phyloP scores from a whole-genome alignment of 495 filamentous ascomycete species.

The Aspergillus heteromorphus region DNA sequence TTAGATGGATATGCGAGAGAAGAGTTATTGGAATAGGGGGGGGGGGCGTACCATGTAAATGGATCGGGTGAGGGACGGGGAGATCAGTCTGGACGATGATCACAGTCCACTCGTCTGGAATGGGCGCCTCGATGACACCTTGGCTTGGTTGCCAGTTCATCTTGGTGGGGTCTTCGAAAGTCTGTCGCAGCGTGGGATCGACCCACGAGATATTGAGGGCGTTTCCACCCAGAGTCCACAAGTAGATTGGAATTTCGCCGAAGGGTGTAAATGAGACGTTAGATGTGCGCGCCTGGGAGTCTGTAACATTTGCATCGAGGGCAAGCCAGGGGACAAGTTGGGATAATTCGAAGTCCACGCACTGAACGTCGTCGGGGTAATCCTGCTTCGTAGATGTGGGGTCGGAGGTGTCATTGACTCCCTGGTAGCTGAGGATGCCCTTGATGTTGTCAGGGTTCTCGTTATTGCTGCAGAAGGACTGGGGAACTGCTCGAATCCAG shows the following conservation, averaged over 20 bases:
- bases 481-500: constrained; percentile 60
- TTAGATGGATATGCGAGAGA: neutral
- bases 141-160: constrained; percentile 10
- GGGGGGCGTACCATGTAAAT: constrained; percentile 56
- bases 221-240: constrained; percentile 26
- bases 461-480: constrained; percentile 40
- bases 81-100: constrained; percentile 47
- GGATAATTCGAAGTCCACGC: constrained; percentile 28
- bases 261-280: neutral
- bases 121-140: constrained; percentile 42
- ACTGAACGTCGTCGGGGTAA: constrained; percentile 15
- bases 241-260: constrained; percentile 11
- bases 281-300: neutral
- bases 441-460: constrained; percentile 42
- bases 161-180: constrained; percentile 12
- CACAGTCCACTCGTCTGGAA: constrained; percentile 56
- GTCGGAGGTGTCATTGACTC: constrained; percentile 18
- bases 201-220: constrained; percentile 25
- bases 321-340: constrained; percentile 39
- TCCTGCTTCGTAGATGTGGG: neutral
- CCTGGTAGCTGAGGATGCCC: constrained; percentile 56
- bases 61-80: constrained; percentile 71
- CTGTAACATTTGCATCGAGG: constrained; percentile 1
- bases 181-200: constrained; percentile 22
- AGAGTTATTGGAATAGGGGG: neutral